These are phyloP conservation scores for Solanum dulcamara DNA, from an alignment of 257 asterid genomes.

Conservation along the genomic window DNA sequence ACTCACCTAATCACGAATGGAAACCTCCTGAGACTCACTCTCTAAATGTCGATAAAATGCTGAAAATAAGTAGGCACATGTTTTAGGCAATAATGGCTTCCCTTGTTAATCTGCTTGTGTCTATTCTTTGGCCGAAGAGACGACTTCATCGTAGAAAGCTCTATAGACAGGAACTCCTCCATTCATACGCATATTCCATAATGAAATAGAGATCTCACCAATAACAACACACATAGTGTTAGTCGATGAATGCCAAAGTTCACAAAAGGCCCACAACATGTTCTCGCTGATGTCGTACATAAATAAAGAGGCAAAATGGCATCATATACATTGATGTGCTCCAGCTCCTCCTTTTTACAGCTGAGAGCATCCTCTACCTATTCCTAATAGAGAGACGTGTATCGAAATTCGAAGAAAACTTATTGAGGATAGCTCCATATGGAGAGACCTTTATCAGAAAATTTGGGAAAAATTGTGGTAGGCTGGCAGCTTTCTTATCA, in stretches of 20 bases:
- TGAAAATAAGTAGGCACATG: background rate
- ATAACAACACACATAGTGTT: background rate
- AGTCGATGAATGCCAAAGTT: background rate
- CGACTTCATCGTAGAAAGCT: background rate
- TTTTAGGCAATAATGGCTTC: background rate
- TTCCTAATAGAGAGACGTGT: too few relatives aligned
- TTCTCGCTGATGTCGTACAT: background rate
- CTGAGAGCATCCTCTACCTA: too few relatives aligned
- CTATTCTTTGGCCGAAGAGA: background rate
- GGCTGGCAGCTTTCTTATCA: too few relatives aligned
- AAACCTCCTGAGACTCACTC: too few relatives aligned
- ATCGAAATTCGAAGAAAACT: too few relatives aligned
- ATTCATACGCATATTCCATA: too few relatives aligned
- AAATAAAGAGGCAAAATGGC: background rate
- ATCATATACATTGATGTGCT: too few relatives aligned
- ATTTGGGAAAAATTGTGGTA: too few relatives aligned
- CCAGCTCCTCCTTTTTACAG: too few relatives aligned
- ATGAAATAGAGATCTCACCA: background rate
- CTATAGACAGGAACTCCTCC: background rate
- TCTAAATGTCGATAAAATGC: background rate
- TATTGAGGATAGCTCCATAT: too few relatives aligned
- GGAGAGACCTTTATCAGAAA: too few relatives aligned
- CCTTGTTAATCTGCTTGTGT: background rate
- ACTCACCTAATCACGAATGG: background rate
- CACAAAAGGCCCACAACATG: too few relatives aligned